Evolutionary conservation across 768 basidiomycete species (phyloP).

Genomic region (Calocera viscosa): DNA sequence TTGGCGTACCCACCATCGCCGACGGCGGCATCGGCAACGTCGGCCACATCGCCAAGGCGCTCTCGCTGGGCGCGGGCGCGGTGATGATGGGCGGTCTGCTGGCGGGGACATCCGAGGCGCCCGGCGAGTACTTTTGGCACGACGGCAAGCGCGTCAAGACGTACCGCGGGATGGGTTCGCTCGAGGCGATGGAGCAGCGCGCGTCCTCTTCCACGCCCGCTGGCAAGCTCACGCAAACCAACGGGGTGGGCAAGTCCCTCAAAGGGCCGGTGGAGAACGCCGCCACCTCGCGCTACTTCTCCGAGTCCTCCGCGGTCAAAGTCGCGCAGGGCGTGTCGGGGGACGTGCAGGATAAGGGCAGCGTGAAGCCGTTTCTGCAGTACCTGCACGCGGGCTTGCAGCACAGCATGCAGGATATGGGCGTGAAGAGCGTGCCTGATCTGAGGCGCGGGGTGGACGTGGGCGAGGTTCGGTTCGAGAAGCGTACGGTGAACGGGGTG

Average conservation of each 20-base stretch:
- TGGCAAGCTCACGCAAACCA: constrained; percentile 35
- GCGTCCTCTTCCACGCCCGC: constrained; percentile 32
- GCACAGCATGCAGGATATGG: constrained; percentile 91
- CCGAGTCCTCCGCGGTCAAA: constrained; percentile 82
- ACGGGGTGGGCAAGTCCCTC: constrained; percentile 18
- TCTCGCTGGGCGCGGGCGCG: constrained; percentile 83
- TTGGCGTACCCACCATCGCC: constrained; percentile 92
- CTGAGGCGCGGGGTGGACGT: constrained; percentile 52
- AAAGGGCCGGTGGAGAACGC: constrained; percentile 59
- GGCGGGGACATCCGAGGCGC: constrained; percentile 92
- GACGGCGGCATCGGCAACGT: constrained; percentile 94
- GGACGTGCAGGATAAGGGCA: constrained; percentile 95
- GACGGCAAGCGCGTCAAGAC: constrained; percentile 98
- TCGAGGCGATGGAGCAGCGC: constrained; percentile 85
- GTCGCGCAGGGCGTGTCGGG: constrained; percentile 95
- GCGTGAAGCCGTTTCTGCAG: constrained; percentile 82
- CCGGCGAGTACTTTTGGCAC: constrained; percentile 98
- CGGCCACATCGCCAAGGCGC: constrained; percentile 94
- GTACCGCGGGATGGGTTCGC: constrained; percentile 95
- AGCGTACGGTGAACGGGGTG: constrained; percentile 89
- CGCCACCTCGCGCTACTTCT: constrained; percentile 92
- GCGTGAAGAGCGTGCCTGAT: constrained; percentile 53
- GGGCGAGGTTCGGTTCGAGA: constrained; percentile 73
- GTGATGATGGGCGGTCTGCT: constrained; percentile 99
- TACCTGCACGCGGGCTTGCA: constrained; percentile 73